Conservation (phyloP, 2,329 filamentous ascomycete species). For the Pseudocercospora fuligena region DNA sequence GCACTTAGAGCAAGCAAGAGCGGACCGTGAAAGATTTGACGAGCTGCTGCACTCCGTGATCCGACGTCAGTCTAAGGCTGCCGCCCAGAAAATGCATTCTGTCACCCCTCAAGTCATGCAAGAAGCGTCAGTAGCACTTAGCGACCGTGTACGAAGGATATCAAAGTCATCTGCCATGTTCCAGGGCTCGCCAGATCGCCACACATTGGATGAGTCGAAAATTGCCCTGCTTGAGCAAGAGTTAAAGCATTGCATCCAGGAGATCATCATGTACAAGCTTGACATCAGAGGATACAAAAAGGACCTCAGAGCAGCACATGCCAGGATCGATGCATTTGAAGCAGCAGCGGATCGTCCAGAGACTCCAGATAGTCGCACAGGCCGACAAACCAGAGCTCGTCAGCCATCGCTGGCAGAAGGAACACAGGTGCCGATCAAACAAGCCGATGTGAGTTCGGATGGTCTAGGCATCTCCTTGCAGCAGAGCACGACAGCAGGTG, state of each 20-base stretch:
- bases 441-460: not conserved
- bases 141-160: constrained; percentile 3
- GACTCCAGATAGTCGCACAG: constrained; percentile 21
- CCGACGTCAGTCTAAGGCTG: constrained; percentile 41
- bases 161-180: not conserved
- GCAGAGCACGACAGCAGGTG: not conserved
- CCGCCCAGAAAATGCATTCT: constrained; percentile 18
- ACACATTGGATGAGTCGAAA: constrained; percentile 3
- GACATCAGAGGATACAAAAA: constrained; percentile 54
- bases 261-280: constrained; percentile 56
- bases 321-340: constrained; percentile 37
- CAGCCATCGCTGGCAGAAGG: not conserved
- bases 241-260: constrained; percentile 43
- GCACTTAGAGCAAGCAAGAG: not conserved
- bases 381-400: not conserved
- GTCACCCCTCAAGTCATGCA: constrained; percentile 26
- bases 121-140: constrained; percentile 18
- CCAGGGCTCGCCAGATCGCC: not conserved
- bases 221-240: constrained; percentile 36
- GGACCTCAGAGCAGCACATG: constrained; percentile 39
- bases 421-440: not conserved
- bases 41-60: constrained; percentile 48
- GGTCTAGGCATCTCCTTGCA: constrained; percentile 30
- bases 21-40: constrained; percentile 47
- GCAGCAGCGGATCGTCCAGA: constrained; percentile 22